Base-by-base conservation (phyloP, 306 rosid species). In the Chamaecrista fasciculata region DNA sequence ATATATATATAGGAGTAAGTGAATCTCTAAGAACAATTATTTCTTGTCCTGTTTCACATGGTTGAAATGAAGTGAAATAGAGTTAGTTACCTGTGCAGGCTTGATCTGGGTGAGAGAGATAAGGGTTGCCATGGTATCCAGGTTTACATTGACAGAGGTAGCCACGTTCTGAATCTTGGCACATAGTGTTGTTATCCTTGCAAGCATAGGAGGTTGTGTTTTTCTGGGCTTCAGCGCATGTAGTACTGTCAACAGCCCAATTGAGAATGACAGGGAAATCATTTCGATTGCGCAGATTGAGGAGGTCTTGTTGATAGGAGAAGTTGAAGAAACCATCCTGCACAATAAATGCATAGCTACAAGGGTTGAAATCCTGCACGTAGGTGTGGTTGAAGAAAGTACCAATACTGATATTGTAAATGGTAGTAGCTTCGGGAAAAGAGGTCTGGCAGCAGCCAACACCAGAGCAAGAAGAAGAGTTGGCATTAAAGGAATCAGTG, bases 181-280 rank as follows among this genome's bases (percentile, higher is more conserved):
- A 4, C 39, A 24, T 46, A 15, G 0, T 8, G 7, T 67, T 58
- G 2, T 40, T 58, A 2, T 40, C 63, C 11, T 73, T 28, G 11
- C 78, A 74, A 0, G 67, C 11, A 25, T 18, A 62, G 31, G 31
- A 66, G 1, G 53, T 0, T 3, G 0, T 4, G n/a, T 43, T 50
- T 0, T 36, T 26, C 3, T 1, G 1, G 6, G 62, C 86, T 0
- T 52, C 8, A 0, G 3, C 3, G 47, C 91, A 81, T 0, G 78
- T 71, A 15, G 50, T 3, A 16, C 76, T 67, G 42, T 75, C 75
- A 16, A 81, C 64, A 5, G 56, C 74, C 91, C 91, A 86, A 71
- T 77, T 79, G 16, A 83, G 37, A 44, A 74, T 78, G 4, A 31
- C 37, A 0, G 83, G 83, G 39, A 81, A 36, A 1, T 33, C 36